Evolutionary conservation across 371 early-diverging fungal genomes (phyloP), one percentile per base, ranked within the genome.

Genomic region (Smittium culicis): DNA sequence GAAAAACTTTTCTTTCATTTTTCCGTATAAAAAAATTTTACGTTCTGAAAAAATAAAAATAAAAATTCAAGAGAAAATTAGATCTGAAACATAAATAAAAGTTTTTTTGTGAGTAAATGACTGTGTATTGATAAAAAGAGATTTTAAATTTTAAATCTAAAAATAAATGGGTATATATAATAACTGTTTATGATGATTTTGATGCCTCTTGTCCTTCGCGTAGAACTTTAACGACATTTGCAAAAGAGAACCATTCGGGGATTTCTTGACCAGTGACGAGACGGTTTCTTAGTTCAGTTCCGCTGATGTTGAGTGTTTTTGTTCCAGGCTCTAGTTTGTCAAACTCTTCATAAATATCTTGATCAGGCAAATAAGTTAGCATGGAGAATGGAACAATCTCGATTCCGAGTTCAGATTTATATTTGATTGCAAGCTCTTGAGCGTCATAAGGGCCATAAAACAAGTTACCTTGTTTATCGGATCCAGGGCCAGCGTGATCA

Each of bases 171-270:
- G n/a, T n/a, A n/a, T n/a, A n/a, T n/a, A n/a, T n/a, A n/a, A n/a
- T n/a, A n/a, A n/a, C n/a, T n/a, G 89, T n/a, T n/a, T n/a, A n/a
- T n/a, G n/a, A n/a, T n/a, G n/a, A n/a, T n/a, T n/a, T n/a, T n/a
- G n/a, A n/a, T n/a, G n/a, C n/a, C n/a, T n/a, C n/a, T n/a, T n/a
- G n/a, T n/a, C n/a, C 85, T 67, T 88, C 84, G 55, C 92, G 85
- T 71, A 95, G 81, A 54, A 95, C 88, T 61, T 75, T 79, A 65
- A 92, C 93, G 17, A 95, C 96, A 73, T 93, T 93, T 54, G 94
- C 93, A 80, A 93, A 95, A 31, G 94, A 92, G 84, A 95, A 95
- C 96, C 96, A 95, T 77, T 92, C 92, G 24, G 96, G 96, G 66
- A 95, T 94, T 31, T 86, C 81, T 14, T 85, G 84, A 59, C 94